Conservation (phyloP, 768 basidiomycete species). For the Daedaleopsis nitida region DNA sequence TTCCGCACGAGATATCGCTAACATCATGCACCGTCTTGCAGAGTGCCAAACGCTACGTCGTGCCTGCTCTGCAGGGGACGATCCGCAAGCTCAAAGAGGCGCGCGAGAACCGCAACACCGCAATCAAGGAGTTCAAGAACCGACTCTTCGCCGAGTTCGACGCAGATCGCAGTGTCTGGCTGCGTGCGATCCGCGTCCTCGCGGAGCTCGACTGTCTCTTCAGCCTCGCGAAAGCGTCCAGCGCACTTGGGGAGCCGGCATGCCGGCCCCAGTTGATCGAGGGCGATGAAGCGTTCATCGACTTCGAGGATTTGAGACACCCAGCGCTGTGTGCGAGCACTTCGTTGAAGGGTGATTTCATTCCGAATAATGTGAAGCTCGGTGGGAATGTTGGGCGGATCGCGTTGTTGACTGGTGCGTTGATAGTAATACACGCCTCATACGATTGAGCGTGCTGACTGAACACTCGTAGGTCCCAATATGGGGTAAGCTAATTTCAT, state of each 20-base stretch:
- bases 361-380: constrained; percentile 89
- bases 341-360: constrained; percentile 67
- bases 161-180: constrained; percentile 75
- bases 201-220: constrained; percentile 97
- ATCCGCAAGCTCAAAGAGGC: constrained; percentile 91
- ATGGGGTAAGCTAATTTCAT: constrained; percentile 69
- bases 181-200: constrained; percentile 80
- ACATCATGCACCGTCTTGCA: constrained; percentile 31
- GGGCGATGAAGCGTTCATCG: constrained; percentile 74
- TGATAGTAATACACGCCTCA: constrained; percentile 6
- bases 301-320: constrained; percentile 90
- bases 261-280: constrained; percentile 91
- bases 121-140: constrained; percentile 82
- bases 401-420: constrained; percentile 78
- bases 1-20: neutral
- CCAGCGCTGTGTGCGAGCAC: constrained; percentile 76
- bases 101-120: constrained; percentile 79
- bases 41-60: constrained; percentile 76
- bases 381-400: constrained; percentile 77
- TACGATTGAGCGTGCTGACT: neutral
- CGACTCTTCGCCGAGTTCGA: constrained; percentile 83
- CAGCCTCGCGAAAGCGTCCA: constrained; percentile 86
- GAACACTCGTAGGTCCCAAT: constrained; percentile 62
- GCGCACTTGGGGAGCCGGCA: constrained; percentile 90
- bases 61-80: constrained; percentile 68